phyloP scores from a whole-genome alignment of 208 protist genomes.

The Herpetomonas muscarum region DNA sequence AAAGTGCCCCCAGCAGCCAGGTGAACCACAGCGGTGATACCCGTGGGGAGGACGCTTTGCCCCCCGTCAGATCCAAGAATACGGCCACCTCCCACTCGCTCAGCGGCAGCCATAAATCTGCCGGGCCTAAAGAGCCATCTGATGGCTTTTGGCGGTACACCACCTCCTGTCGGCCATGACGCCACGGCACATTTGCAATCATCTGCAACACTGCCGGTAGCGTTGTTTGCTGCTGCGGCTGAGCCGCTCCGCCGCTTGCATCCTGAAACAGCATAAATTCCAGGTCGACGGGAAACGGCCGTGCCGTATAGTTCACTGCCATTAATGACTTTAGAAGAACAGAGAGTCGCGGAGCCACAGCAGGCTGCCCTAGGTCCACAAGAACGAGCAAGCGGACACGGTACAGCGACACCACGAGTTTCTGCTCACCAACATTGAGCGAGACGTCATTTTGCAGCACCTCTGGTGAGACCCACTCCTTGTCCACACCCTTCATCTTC shows the following conservation, averaged over 20 bases:
- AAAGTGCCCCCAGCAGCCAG: slow-evolving; percentile 34
- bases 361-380: not conserved
- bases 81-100: slow-evolving; percentile 44
- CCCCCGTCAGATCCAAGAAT: slow-evolving; percentile 46
- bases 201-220: not conserved
- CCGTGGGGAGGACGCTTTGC: not conserved
- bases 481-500: not conserved
- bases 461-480: slow-evolving; percentile 29
- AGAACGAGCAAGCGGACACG: slow-evolving; percentile 25
- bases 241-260: not conserved
- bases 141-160: too few species aligned
- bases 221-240: too few species aligned
- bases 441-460: not conserved
- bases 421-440: not conserved
- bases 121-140: too few species aligned
- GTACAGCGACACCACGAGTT: slow-evolving; percentile 14
- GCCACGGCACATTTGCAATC: not conserved
- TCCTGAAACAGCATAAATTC: slow-evolving; percentile 22
- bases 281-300: slow-evolving; percentile 31
- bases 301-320: slow-evolving; percentile 22
- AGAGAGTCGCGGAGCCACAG: slow-evolving; percentile 3
- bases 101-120: slow-evolving; percentile 54
- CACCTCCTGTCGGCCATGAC: not conserved
- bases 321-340: slow-evolving; percentile 19
- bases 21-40: slow-evolving; percentile 53